phyloP scores from a whole-genome alignment of 768 basidiomycete genomes.

The Mycena filopes region DNA sequence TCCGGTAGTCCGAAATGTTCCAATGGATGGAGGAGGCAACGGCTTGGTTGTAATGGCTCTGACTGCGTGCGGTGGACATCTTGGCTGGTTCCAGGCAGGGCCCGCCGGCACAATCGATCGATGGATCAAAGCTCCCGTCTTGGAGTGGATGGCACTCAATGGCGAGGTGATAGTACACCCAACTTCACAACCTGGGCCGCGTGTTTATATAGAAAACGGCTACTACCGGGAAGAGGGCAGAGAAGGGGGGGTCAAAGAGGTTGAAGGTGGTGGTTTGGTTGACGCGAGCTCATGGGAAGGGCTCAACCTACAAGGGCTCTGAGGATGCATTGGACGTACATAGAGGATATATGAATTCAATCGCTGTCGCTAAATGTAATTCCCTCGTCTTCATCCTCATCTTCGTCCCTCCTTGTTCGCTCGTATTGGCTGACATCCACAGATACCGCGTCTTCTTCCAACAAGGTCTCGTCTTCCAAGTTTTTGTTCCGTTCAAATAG shows the following conservation, averaged over 20 bases:
- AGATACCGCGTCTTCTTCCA: constrained; percentile 88
- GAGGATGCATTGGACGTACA: constrained; percentile 35
- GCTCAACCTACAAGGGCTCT: constrained; percentile 73
- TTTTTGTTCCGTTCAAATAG: constrained; percentile 87
- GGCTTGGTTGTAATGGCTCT: constrained; percentile 67
- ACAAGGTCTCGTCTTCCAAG: constrained; percentile 81
- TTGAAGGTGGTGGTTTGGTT: constrained; percentile 63
- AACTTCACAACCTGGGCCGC: constrained; percentile 39
- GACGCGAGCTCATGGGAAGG: constrained; percentile 63
- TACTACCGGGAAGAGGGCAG: constrained; percentile 69
- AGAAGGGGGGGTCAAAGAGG: constrained; percentile 65
- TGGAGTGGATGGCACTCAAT: constrained; percentile 75
- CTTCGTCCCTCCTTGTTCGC: constrained; percentile 67
- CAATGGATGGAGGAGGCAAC: constrained; percentile 64
- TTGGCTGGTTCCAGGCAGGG: constrained; percentile 83
- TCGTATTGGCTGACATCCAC: constrained; percentile 94
- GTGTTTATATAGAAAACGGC: constrained; percentile 62
- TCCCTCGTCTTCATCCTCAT: constrained; percentile 72
- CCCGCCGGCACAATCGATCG: constrained; percentile 53
- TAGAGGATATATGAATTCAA: constrained; percentile 47
- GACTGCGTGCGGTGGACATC: constrained; percentile 77
- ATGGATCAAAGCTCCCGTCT: constrained; percentile 77
- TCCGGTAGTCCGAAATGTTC: constrained; percentile 75
- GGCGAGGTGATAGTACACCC: constrained; percentile 62
- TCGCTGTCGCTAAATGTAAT: constrained; percentile 91